Conservation (phyloP, 202 grass and related monocot species). For the Musa balbisiana region DNA sequence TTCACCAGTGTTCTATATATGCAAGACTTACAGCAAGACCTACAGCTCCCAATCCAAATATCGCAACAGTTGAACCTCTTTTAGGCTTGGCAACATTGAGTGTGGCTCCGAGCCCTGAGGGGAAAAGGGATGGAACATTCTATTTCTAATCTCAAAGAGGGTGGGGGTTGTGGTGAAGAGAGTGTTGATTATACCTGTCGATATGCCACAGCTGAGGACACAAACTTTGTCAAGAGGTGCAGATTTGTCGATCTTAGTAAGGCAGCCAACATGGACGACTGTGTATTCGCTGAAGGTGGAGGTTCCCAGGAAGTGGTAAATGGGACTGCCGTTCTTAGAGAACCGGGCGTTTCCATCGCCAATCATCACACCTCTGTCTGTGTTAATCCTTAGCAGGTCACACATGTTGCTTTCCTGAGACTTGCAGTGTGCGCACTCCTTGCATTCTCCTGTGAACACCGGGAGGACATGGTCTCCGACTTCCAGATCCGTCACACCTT, state of each 20-base stretch:
- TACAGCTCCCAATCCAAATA: conserved; percentile 10
- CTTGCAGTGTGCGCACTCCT: conserved; percentile 5
- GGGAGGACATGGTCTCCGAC: conserved; percentile 10
- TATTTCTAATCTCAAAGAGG: too few species aligned
- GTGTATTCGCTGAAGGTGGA: conserved; percentile 15
- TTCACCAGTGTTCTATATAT: neutral
- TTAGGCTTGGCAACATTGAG: conserved; percentile 5
- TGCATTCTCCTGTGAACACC: conserved; percentile 9
- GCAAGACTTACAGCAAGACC: conserved; percentile 1
- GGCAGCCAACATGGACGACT: neutral
- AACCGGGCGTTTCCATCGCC: neutral
- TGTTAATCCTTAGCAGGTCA: conserved; percentile 8
- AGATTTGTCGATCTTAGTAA: neutral
- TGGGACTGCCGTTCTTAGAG: neutral
- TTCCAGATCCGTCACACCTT: neutral
- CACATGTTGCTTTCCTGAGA: neutral
- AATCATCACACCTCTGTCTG: neutral
- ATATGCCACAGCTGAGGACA: conserved; percentile 12
- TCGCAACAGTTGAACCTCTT: neutral
- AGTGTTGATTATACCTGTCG: neutral
- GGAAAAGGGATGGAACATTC: too few species aligned
- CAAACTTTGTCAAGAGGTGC: conserved; percentile 6
- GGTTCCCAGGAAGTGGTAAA: conserved; percentile 4
- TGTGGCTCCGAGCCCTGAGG: conserved; percentile 1
- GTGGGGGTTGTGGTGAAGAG: too few species aligned